Conservation (phyloP, 1,139 yeast genomes). For the Arxiozyma slooffiae region DNA sequence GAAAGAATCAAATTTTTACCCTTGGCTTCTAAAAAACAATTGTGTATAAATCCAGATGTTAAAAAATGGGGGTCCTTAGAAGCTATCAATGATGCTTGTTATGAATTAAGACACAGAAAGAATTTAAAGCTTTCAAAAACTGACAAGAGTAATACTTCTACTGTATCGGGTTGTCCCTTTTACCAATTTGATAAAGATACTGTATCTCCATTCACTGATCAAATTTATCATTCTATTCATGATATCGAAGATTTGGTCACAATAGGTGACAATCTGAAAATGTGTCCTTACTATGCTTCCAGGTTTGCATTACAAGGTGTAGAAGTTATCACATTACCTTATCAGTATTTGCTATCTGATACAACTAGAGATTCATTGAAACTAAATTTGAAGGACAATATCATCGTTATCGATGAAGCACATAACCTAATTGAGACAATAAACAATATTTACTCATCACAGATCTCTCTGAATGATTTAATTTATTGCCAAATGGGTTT, state of each 20-base stretch:
- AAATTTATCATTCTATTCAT: slow-evolving; percentile 49
- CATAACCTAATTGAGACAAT: slow-evolving; percentile 80
- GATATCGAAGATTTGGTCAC: slow-evolving; percentile 75
- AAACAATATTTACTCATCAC: slow-evolving; percentile 55
- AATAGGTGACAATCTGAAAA: slow-evolving; percentile 46
- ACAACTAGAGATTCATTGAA: slow-evolving; percentile 53
- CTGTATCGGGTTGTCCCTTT: slow-evolving; percentile 42
- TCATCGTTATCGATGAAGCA: slow-evolving; percentile 85
- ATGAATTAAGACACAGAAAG: slow-evolving; percentile 51
- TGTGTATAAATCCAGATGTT: slow-evolving; percentile 66
- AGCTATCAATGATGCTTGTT: slow-evolving; percentile 74
- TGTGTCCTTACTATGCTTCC: slow-evolving; percentile 79
- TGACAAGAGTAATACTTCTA: too few relatives aligned
- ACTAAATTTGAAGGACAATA: slow-evolving; percentile 50
- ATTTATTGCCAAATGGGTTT: slow-evolving; percentile 35
- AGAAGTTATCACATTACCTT: slow-evolving; percentile 78
- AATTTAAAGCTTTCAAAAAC: too few relatives aligned
- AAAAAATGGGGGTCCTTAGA: slow-evolving; percentile 39
- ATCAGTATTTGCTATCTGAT: slow-evolving; percentile 63
- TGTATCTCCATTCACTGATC: slow-evolving; percentile 45
- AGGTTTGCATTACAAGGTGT: slow-evolving; percentile 46
- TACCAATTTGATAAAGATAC: slow-evolving; percentile 33
- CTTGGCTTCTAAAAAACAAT: slow-evolving; percentile 73
- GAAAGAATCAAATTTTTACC: slow-evolving; percentile 54
- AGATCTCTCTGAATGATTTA: slow-evolving; percentile 46